Evolutionary conservation across 2,329 filamentous ascomycete species (phyloP), one percentile per base, ranked within the genome.

Genomic region (Exserohilum turcica): DNA sequence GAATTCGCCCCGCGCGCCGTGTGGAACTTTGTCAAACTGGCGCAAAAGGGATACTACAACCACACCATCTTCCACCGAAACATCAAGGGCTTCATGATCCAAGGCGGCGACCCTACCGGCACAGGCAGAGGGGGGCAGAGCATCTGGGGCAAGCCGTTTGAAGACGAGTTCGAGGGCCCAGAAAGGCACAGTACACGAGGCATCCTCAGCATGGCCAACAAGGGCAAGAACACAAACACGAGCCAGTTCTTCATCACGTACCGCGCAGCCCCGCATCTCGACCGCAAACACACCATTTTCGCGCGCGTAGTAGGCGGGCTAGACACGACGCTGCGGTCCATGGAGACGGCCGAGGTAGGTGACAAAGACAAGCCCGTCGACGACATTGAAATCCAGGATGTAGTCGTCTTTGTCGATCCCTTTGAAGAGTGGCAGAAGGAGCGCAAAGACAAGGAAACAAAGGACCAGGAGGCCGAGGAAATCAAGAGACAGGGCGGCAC

Each of bases 201-300:
- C 10, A 84, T 92, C 0, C 71, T 95, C 21, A 92, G 88, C 63
- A 99, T 99, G 94, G 94, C 94, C 35, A 99, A 99, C 76, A 99
- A 99, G 73, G 94, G 94, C 53, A 97, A 97, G 71, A 93, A 97
- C 70, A 97, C 93, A 18, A 99, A 99, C 76, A 94, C 90, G 7
- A 91, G 86, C 63, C 94, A 99, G 75, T 99, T 88, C 75, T 99
- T 97, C 80, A 89, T 99, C 70, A 90, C 89, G 0, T 99, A 99
- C 74, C 87, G 91, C 44, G 81, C 89, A 1, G 85, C 88, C 0
- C 87, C 89, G 59, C 94, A 99, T 76, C 83, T 99, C 0, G 91
- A 99, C 74, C 84, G 88, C 54, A 99, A 99, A 71, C 94, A 99
- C 76, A 97, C 94, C n/a, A 90, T 99, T 35, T 99, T 99, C 67